Evolutionary conservation across 352 stramenopile species (phyloP).

Genomic region (Phytopythium helicoides): DNA sequence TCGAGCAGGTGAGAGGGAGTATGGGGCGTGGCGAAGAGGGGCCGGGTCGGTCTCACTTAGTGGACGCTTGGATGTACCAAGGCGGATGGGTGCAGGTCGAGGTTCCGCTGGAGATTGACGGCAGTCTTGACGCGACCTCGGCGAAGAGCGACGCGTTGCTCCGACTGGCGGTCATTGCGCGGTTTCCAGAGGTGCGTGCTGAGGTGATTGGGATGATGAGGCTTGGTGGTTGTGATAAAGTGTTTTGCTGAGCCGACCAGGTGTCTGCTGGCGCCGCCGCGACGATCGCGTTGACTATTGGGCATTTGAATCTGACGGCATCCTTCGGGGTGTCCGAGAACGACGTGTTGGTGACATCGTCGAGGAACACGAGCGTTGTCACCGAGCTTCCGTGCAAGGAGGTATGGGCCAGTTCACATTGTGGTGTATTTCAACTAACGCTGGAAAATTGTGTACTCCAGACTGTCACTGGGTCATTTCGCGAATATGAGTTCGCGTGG

Average conservation of each 20-base stretch:
- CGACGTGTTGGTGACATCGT: slow-evolving; percentile 24
- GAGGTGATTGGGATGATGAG: too few relatives aligned
- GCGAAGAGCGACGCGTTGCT: background rate
- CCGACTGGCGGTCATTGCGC: too few relatives aligned
- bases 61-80: background rate
- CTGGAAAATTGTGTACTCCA: slow-evolving; percentile 3
- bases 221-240: too few relatives aligned
- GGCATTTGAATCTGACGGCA: slow-evolving; percentile 21
- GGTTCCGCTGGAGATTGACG: background rate
- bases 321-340: slow-evolving; percentile 19
- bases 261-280: slow-evolving; percentile 3
- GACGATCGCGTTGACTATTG: slow-evolving; percentile 22
- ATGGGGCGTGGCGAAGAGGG: background rate
- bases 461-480: slow-evolving; percentile 25
- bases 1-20: background rate
- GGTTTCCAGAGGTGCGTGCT: too few relatives aligned
- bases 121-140: too few relatives aligned
- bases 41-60: background rate
- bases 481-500: slow-evolving; percentile 41
- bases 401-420: slow-evolving; percentile 12
- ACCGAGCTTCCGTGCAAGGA: slow-evolving; percentile 34
- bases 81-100: too few relatives aligned
- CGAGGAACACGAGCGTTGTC: slow-evolving; percentile 28
- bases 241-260: too few relatives aligned
- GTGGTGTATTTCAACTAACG: background rate